Evolutionary conservation across 1,139 yeast genomes (phyloP).

Genomic region (Pichia inconspicua): DNA sequence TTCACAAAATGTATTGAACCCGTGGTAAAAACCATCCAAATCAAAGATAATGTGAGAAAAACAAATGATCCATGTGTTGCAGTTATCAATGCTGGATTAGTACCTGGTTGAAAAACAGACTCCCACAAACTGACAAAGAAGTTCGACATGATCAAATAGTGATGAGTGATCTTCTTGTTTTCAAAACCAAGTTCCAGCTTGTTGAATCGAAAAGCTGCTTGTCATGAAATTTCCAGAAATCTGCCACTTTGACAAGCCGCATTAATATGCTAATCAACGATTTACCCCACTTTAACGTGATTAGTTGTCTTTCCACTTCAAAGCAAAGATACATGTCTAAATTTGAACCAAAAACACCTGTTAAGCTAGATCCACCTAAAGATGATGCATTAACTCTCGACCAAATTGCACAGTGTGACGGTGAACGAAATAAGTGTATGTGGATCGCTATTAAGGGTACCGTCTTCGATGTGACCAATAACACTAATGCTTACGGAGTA

Average conservation of each 20-base stretch:
- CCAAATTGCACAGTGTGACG: conserved; percentile 11
- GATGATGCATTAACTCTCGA: conserved; percentile 25
- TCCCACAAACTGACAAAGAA: conserved; percentile 77
- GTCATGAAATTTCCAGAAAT: not conserved
- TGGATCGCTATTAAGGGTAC: conserved; percentile 71
- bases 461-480: conserved; percentile 68
- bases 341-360: conserved; percentile 42
- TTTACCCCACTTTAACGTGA: not conserved
- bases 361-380: conserved; percentile 42
- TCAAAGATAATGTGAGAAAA: conserved; percentile 44
- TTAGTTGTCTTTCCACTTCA: not conserved
- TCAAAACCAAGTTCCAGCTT: too few species aligned
- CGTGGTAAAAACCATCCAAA: conserved; percentile 53
- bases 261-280: not conserved
- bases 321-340: not conserved
- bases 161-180: too few species aligned
- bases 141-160: conserved; percentile 22
- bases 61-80: conserved; percentile 74
- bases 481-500: conserved; percentile 62
- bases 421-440: conserved; percentile 23
- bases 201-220: not conserved
- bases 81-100: conserved; percentile 73
- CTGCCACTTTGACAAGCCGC: not conserved
- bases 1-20: conserved; percentile 71
- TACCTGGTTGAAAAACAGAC: conserved; percentile 89